A percentile compares a stretch with the other conserved stretches of the same genome.
phyloP scores from a whole-genome alignment of 371 early-diverging fungal genomes.

The Parasitella parasitica region DNA sequence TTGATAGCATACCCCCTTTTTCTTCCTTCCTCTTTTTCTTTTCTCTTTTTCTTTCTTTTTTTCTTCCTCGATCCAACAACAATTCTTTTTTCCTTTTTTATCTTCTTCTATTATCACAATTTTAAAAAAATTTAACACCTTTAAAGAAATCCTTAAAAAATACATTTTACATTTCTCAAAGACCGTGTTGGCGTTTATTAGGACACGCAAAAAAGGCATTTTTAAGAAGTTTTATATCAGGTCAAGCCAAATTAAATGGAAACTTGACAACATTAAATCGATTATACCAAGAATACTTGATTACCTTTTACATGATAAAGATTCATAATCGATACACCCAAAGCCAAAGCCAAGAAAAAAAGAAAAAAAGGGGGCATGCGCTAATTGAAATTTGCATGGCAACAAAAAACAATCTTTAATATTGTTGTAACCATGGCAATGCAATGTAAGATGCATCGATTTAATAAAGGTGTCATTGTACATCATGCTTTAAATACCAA shows the following conservation, averaged over 20 bases:
- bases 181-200: not conserved
- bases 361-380: no score
- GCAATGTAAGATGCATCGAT: not conserved
- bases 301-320: no score
- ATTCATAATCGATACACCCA: no score
- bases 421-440: no score
- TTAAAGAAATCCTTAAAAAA: not conserved
- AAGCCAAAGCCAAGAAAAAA: no score
- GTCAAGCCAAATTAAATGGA: no score
- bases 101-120: not conserved
- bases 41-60: not conserved
- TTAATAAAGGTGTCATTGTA: not conserved
- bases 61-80: no score
- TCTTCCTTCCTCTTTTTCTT: not conserved
- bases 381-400: not conserved
- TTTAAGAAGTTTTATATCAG: no score
- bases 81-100: not conserved
- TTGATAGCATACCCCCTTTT: slow-evolving; percentile 27
- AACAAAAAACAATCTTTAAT: no score
- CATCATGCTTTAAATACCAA: not conserved
- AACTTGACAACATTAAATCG: no score
- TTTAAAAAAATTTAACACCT: not conserved
- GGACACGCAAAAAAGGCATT: not conserved
- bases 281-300: no score
- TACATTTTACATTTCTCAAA: not conserved